Evolutionary conservation across 306 rosid species (phyloP).

Genomic region (Trifolium pratense): DNA sequence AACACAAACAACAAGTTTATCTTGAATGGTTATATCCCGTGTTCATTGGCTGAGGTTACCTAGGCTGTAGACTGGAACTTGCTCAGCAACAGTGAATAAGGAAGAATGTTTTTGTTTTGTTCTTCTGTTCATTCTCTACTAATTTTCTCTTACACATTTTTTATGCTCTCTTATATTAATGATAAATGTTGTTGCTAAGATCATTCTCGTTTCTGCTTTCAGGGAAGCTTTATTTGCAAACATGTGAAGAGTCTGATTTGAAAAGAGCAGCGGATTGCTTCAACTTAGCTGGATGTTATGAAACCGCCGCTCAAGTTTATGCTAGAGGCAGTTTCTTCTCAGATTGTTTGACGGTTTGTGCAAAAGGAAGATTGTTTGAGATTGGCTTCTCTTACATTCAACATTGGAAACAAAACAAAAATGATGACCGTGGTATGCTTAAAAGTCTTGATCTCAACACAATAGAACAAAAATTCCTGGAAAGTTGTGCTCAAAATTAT

Average conservation of each 20-base stretch:
- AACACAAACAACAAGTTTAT: neutral
- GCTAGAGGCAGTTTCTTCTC: constrained; percentile 63
- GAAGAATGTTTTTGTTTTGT: no score
- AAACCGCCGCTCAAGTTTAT: constrained; percentile 61
- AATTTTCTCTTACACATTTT: neutral
- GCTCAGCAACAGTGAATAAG: no score
- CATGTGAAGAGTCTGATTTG: constrained; percentile 55
- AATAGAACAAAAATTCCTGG: constrained; percentile 62
- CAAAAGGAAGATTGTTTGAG: constrained; percentile 58
- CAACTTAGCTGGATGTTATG: constrained; percentile 53
- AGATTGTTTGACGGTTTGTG: constrained; percentile 63
- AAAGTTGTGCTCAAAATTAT: constrained; percentile 64
- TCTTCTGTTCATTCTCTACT: no score
- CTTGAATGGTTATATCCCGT: neutral
- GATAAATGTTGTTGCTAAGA: no score
- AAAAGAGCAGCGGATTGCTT: constrained; percentile 74
- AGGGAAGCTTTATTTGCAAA: constrained; percentile 69
- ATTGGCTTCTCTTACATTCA: constrained; percentile 61
- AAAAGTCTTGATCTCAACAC: constrained; percentile 40
- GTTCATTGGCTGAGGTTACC: no score
- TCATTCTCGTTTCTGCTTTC: constrained; percentile 16
- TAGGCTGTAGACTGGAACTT: no score
- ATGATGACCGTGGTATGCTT: constrained; percentile 28
- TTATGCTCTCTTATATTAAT: neutral
- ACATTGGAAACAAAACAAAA: constrained; percentile 60